Conservation (phyloP, 1,284 basidiomycete genomes). For the Leccinum pallidistipes region DNA sequence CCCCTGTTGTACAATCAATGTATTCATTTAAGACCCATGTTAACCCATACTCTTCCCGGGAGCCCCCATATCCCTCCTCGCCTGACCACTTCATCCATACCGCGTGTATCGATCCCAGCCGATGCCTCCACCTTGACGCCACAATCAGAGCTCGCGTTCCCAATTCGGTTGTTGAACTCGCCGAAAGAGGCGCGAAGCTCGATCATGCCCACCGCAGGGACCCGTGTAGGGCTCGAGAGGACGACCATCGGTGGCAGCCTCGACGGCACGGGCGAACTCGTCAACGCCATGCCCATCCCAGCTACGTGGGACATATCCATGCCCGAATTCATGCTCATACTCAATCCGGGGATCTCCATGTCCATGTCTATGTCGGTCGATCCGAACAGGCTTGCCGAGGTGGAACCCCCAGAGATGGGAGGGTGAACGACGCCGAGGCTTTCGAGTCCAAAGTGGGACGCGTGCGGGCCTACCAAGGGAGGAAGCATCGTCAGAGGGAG, state of each 20-base stretch:
- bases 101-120: conserved; percentile 28
- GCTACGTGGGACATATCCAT: conserved; percentile 30
- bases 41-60: conserved; percentile 34
- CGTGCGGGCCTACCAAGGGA: conserved; percentile 19
- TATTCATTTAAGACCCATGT: conserved; percentile 17
- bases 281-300: conserved; percentile 27
- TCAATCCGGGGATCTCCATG: conserved; percentile 36
- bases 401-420: conserved; percentile 26
- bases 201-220: conserved; percentile 20
- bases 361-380: conserved; percentile 37
- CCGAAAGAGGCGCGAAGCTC: conserved; percentile 33
- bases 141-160: conserved; percentile 20
- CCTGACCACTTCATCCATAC: conserved; percentile 35
- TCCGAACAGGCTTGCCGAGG: conserved; percentile 33
- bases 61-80: conserved; percentile 35
- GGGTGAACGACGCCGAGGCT: conserved; percentile 28
- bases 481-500: conserved; percentile 29
- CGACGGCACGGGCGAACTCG: conserved; percentile 26
- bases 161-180: conserved; percentile 21
- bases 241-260: conserved; percentile 32
- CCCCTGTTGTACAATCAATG: conserved; percentile 11
- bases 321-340: conserved; percentile 35
- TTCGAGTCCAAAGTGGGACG: conserved; percentile 31
- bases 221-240: conserved; percentile 23
- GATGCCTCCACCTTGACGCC: conserved; percentile 30